phyloP scores from a whole-genome alignment of 2,329 filamentous ascomycete genomes.

The Echinosphaeria canescens region DNA sequence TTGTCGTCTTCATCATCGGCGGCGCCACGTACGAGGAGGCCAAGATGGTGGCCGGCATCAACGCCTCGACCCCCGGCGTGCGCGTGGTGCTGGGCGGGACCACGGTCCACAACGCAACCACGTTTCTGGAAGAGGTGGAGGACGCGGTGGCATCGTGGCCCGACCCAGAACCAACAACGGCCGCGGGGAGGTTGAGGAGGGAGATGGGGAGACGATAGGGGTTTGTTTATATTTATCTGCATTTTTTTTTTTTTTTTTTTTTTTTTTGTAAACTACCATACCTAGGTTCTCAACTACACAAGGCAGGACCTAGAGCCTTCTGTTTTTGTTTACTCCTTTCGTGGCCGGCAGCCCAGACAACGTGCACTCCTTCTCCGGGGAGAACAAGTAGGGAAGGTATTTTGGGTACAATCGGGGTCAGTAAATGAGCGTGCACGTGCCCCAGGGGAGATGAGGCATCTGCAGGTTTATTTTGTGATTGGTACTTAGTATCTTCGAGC shows the following conservation, averaged over 20 bases:
- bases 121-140: slow-evolving; percentile 80
- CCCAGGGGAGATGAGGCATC: too few species aligned
- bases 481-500: too few species aligned
- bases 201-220: slow-evolving; percentile 10
- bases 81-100: slow-evolving; percentile 82
- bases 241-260: too few species aligned
- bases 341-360: not conserved
- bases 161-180: slow-evolving; percentile 24
- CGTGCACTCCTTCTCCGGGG: too few species aligned
- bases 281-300: too few species aligned
- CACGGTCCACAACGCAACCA: slow-evolving; percentile 65
- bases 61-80: slow-evolving; percentile 73
- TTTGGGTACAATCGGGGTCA: too few species aligned
- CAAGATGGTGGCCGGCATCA: slow-evolving; percentile 87
- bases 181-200: slow-evolving; percentile 10
- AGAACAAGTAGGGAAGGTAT: too few species aligned
- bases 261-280: too few species aligned
- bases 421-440: too few species aligned
- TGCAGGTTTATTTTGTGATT: too few species aligned
- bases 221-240: too few species aligned
- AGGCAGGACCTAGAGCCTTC: too few species aligned
- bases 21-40: slow-evolving; percentile 94
- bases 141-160: slow-evolving; percentile 79
- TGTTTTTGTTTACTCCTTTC: not conserved
- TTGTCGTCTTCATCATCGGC: slow-evolving; percentile 85